Conservation (phyloP, 1,284 basidiomycete species). For the Austroboletus novae-zelandiae region DNA sequence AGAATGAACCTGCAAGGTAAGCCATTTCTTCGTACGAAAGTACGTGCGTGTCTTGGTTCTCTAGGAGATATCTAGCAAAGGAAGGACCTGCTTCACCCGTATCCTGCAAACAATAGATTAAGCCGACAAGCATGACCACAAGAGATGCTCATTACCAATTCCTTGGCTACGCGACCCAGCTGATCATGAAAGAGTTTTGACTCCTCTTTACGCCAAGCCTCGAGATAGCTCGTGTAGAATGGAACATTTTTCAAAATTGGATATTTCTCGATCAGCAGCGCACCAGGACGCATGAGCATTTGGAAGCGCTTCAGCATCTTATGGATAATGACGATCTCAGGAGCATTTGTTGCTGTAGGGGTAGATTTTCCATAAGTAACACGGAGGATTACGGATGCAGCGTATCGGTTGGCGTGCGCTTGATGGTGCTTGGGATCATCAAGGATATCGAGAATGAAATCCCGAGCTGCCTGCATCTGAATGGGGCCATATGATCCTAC, state of each 20-base stretch:
- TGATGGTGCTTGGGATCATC: slow-evolving; percentile 37
- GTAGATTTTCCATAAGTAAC: slow-evolving; percentile 50
- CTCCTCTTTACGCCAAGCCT: slow-evolving; percentile 42
- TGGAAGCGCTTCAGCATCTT: slow-evolving; percentile 38
- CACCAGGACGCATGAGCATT: slow-evolving; percentile 38
- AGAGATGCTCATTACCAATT: slow-evolving; percentile 30
- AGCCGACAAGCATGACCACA: not conserved
- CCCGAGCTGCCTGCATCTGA: slow-evolving; percentile 37
- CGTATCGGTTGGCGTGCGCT: slow-evolving; percentile 39
- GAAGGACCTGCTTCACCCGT: slow-evolving; percentile 27
- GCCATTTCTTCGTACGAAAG: slow-evolving; percentile 35
- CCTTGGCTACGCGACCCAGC: slow-evolving; percentile 33
- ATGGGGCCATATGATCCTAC: slow-evolving; percentile 37
- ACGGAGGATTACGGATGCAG: slow-evolving; percentile 46
- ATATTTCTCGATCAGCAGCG: slow-evolving; percentile 38
- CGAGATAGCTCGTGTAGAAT: slow-evolving; percentile 34
- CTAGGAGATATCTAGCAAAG: slow-evolving; percentile 29
- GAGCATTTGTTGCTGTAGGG: slow-evolving; percentile 40
- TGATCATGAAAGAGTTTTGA: slow-evolving; percentile 39
- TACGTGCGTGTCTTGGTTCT: slow-evolving; percentile 28
- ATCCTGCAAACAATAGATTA: slow-evolving; percentile 8
- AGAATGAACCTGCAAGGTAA: slow-evolving; percentile 43
- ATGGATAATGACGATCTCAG: slow-evolving; percentile 41
- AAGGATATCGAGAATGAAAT: slow-evolving; percentile 41
- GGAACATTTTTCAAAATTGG: slow-evolving; percentile 42